Evolutionary conservation across 2,329 filamentous ascomycete species (phyloP), one percentile per base, ranked within the genome.

Genomic region (Eutypa lata): DNA sequence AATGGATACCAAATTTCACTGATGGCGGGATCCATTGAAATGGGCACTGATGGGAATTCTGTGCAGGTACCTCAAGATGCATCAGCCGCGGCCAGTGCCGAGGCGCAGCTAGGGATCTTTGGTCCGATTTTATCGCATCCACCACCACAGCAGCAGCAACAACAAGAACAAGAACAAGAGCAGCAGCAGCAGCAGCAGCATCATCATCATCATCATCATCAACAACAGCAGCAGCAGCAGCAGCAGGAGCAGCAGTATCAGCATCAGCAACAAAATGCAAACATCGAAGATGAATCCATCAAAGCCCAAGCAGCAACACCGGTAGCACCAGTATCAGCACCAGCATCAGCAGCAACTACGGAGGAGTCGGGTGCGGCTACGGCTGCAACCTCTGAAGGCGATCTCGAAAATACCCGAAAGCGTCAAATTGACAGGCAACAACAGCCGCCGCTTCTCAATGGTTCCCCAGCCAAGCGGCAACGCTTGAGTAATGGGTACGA

Each of bases 401-500:
- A 73, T 54, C 60, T 67, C 47, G 75, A 78, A 59, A 72, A 72
- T 58, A 72, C 73, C 55, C 75, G 79, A 62, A 83, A 84, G 68
- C 78, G 81, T 55, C 71, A 72, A 62, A 66, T 72, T 57, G 75
- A 78, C 62, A 68, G 63, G 54, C 67, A 71, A 55, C 75, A 75
- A 52, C 72, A 76, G 57, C 72, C 73, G 58, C 68, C 70, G 51
- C 66, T 77, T 62, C 69, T 74, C 61, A 81, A 82, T 70, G 82
- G 78, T 50, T 84, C 81, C 52, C 78, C 81, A 49, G 70, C 75
- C 58, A 87, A 87, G 72, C 77, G 81, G 63, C 76, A 75, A 60
- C 77, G 80, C 64, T 74, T 86, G 63, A 83, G 77, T 72, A 86
- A 86, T 73, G 82, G 82, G 66, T 81, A 78, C 69, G 82, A 83